These are phyloP conservation scores for Ustilago loliicola DNA, from an alignment of 1,284 basidiomycete species.

Conservation along the genomic window DNA sequence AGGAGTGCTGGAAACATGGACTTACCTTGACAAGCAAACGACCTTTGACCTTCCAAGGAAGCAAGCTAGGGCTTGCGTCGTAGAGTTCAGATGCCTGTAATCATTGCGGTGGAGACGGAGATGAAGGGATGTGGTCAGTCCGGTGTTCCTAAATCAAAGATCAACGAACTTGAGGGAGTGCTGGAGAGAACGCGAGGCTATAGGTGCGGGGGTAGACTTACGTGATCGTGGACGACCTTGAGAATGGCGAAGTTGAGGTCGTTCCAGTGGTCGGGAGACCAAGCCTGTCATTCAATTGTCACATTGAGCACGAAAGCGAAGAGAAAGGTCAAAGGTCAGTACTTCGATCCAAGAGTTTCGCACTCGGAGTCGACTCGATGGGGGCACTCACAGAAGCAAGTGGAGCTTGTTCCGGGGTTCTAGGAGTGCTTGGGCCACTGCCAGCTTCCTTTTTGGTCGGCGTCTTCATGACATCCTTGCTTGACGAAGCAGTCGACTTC, in stretches of 20 bases:
- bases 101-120: neutral
- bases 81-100: slow-evolving; percentile 33
- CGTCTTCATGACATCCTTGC: slow-evolving; percentile 26
- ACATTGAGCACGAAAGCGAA: no score
- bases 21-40: slow-evolving; percentile 40
- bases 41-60: slow-evolving; percentile 39
- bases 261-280: slow-evolving; percentile 24
- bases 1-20: no score
- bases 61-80: slow-evolving; percentile 34
- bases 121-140: neutral
- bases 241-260: slow-evolving; percentile 52
- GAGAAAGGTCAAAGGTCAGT: no score
- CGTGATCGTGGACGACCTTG: slow-evolving; percentile 37
- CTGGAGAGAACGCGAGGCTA: no score
- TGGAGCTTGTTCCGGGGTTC: slow-evolving; percentile 17
- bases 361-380: neutral
- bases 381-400: slow-evolving; percentile 16
- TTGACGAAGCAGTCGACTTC: neutral
- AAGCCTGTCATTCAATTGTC: slow-evolving; percentile 12
- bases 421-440: slow-evolving; percentile 4
- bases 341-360: no score
- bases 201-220: slow-evolving; percentile 13
- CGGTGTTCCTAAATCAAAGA: neutral
- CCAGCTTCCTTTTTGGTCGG: slow-evolving; percentile 24
- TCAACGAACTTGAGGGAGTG: neutral